phyloP scores from a whole-genome alignment of 495 filamentous ascomycete genomes.

The Aspergillus sparsus region DNA sequence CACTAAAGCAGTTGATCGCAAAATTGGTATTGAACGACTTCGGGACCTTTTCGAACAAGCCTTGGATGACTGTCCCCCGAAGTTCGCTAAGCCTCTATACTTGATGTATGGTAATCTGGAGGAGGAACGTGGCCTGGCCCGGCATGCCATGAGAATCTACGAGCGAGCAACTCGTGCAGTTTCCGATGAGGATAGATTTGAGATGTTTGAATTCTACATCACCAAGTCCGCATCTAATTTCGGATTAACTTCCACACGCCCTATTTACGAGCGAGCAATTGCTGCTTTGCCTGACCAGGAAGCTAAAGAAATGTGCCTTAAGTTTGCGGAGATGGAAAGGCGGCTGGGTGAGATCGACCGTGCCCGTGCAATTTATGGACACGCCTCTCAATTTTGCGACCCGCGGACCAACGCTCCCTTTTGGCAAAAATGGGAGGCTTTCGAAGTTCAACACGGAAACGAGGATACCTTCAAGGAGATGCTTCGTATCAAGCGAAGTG shows the following conservation, averaged over 20 bases:
- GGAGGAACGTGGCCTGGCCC: constrained; percentile 92
- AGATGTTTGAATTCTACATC: constrained; percentile 99
- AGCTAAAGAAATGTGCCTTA: constrained; percentile 96
- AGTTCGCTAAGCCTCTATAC: constrained; percentile 94
- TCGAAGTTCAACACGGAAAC: constrained; percentile 96
- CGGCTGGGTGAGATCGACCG: constrained; percentile 95
- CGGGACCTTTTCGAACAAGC: constrained; percentile 98
- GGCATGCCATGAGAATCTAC: constrained; percentile 98
- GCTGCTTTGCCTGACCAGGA: constrained; percentile 89
- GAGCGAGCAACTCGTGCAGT: constrained; percentile 96
- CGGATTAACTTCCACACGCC: constrained; percentile 89
- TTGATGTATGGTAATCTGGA: constrained; percentile 98
- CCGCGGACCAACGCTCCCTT: constrained; percentile 85
- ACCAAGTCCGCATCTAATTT: constrained; percentile 99
- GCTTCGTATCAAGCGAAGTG: constrained; percentile 94
- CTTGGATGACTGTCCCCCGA: constrained; percentile 89
- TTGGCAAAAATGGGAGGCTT: constrained; percentile 96
- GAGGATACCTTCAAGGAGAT: constrained; percentile 99
- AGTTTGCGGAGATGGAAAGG: constrained; percentile 99
- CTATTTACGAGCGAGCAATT: constrained; percentile 96
- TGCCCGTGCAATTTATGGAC: constrained; percentile 91
- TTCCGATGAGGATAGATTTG: constrained; percentile 88
- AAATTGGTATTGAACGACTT: constrained; percentile 90
- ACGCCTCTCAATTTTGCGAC: constrained; percentile 96
- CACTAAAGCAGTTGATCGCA: constrained; percentile 93